A percentile compares a stretch with the other conserved stretches of the same genome.
phyloP scores from a whole-genome alignment of 768 basidiomycete species.

The Favolaschia claudopus region DNA sequence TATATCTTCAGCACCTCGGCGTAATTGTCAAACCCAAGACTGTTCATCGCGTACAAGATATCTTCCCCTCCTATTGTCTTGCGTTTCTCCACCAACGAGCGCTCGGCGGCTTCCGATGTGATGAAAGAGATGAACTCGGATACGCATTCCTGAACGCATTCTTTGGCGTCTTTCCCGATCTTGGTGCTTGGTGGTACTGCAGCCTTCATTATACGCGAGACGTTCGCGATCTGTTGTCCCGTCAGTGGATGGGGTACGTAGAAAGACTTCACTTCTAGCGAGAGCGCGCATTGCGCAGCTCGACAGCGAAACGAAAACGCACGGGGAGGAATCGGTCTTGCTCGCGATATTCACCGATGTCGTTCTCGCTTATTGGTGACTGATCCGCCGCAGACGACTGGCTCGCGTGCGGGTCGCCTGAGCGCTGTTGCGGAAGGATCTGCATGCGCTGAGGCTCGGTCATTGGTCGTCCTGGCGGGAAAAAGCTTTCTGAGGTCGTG shows the following conservation, averaged over 20 bases:
- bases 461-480: too few relatives aligned
- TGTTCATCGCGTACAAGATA: conserved; percentile 93
- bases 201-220: conserved; percentile 95
- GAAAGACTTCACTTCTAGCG: too few relatives aligned
- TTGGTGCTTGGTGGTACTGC: conserved; percentile 91
- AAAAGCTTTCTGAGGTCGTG: too few relatives aligned
- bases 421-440: too few relatives aligned
- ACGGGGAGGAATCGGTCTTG: conserved; percentile 95
- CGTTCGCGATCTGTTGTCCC: conserved; percentile 92
- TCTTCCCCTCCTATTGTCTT: conserved; percentile 99
- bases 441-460: too few relatives aligned
- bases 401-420: too few relatives aligned
- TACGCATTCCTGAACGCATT: conserved; percentile 98
- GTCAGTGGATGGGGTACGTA: too few relatives aligned
- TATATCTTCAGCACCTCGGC: conserved; percentile 93
- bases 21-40: conserved; percentile 95
- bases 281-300: too few relatives aligned
- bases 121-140: conserved; percentile 99
- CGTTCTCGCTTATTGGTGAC: conserved; percentile 86
- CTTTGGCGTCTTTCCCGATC: conserved; percentile 98
- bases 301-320: conserved; percentile 35
- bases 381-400: too few relatives aligned
- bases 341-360: conserved; percentile 94
- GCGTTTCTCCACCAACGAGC: conserved; percentile 92
- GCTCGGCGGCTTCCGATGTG: conserved; percentile 96